phyloP scores from a whole-genome alignment of 371 early-diverging fungal genomes.

The Umbelopsis sp. region DNA sequence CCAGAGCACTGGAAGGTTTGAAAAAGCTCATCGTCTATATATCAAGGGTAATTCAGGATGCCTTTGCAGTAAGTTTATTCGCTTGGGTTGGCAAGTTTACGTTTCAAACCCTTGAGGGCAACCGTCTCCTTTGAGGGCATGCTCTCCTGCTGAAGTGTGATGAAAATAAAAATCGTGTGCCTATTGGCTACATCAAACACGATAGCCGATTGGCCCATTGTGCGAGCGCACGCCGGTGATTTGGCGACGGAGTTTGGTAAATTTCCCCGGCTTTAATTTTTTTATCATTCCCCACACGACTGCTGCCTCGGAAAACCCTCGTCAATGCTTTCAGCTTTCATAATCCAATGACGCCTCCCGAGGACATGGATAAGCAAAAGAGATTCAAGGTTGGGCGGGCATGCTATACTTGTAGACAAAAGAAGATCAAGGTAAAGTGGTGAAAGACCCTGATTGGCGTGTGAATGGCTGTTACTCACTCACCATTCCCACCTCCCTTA shows the following conservation, averaged over 20 bases:
- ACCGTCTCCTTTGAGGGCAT: too few relatives aligned
- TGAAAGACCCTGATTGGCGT: not conserved
- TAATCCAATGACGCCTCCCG: conserved; percentile 18
- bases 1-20: too few relatives aligned
- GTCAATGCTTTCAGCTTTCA: conserved; percentile 15
- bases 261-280: not conserved
- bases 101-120: too few relatives aligned
- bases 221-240: not conserved
- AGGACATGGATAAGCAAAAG: conserved; percentile 31
- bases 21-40: too few relatives aligned
- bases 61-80: too few relatives aligned
- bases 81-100: too few relatives aligned
- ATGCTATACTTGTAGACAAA: conserved; percentile 51
- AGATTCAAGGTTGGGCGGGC: conserved; percentile 50
- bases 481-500: conserved; percentile 8
- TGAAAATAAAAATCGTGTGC: too few relatives aligned
- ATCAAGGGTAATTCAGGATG: too few relatives aligned
- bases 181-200: not conserved
- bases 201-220: not conserved
- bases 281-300: not conserved
- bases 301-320: conserved; percentile 1
- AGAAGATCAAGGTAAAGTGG: conserved; percentile 51
- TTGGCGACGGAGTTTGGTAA: not conserved
- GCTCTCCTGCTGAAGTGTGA: too few relatives aligned
- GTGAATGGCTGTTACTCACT: not conserved